A percentile compares a stretch with the other conserved stretches of the same genome.
These are phyloP conservation scores for Globisporangium rhizosaccharum DNA, from an alignment of 352 stramenopile genomes.

Conservation along the genomic window DNA sequence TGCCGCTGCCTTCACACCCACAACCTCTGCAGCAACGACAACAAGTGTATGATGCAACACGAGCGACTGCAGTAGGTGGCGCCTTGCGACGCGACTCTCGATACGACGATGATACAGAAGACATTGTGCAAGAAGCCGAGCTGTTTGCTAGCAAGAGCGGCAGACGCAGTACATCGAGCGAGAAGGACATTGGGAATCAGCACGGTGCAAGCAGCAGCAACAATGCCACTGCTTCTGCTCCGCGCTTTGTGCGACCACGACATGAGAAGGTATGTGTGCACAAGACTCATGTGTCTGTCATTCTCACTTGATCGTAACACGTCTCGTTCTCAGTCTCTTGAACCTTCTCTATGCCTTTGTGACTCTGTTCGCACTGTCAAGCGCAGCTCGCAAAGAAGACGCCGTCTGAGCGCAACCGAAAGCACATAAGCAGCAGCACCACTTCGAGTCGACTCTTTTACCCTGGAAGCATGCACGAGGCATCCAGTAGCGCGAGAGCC, in stretches of 20 bases:
- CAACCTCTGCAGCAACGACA: not conserved
- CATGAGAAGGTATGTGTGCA: constrained; percentile 14
- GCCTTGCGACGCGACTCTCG: not conserved
- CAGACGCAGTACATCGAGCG: not conserved
- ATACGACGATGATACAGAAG: not conserved
- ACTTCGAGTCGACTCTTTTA: constrained; percentile 7
- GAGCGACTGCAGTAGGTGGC: not conserved
- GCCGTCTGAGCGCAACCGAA: not conserved
- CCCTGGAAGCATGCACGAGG: constrained; percentile 1
- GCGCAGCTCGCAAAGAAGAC: too few relatives aligned
- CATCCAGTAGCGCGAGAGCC: not conserved
- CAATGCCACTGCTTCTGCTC: not conserved
- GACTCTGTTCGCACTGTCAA: too few relatives aligned
- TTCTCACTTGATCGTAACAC: not conserved
- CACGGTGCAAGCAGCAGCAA: not conserved
- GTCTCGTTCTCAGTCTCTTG: too few relatives aligned
- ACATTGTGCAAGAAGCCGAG: constrained; percentile 5
- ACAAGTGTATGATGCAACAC: not conserved
- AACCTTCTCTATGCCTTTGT: too few relatives aligned
- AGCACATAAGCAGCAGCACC: not conserved
- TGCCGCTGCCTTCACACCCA: not conserved
- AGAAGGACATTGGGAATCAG: not conserved
- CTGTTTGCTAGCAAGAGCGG: constrained; percentile 1
- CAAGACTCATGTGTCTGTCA: not conserved
- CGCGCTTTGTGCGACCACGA: constrained; percentile 11